phyloP scores from a whole-genome alignment of 164 flowering plant species.

The Tetrastigma voinierianum region DNA sequence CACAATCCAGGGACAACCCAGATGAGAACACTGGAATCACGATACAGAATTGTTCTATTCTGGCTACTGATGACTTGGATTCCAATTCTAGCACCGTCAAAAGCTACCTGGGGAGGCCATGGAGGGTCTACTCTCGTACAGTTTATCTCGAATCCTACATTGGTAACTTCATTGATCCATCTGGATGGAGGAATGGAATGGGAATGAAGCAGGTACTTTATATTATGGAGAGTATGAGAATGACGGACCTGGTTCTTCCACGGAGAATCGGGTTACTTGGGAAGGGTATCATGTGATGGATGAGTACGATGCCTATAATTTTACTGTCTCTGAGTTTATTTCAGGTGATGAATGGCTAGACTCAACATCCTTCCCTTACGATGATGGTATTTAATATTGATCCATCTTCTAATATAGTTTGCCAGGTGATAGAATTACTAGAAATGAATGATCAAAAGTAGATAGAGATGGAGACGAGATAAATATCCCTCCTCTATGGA shows the following conservation, averaged over 20 bases:
- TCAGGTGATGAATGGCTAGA: constrained; percentile 71
- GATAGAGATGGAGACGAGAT: too few relatives aligned
- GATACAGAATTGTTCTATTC: constrained; percentile 77
- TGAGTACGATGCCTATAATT: constrained; percentile 52
- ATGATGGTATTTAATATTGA: constrained; percentile 44
- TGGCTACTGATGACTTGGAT: constrained; percentile 50
- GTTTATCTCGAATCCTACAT: constrained; percentile 65
- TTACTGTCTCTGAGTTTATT: constrained; percentile 63
- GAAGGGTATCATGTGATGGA: constrained; percentile 66
- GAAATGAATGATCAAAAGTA: too few relatives aligned
- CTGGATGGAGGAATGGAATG: constrained; percentile 71
- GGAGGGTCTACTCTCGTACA: constrained; percentile 54
- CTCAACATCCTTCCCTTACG: constrained; percentile 74
- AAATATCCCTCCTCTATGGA: too few relatives aligned
- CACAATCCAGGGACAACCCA: constrained; percentile 55
- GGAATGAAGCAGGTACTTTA: constrained; percentile 41
- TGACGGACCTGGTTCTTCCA: constrained; percentile 58
- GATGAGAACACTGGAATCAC: constrained; percentile 71
- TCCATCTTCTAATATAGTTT: too few relatives aligned
- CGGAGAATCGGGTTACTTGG: constrained; percentile 62
- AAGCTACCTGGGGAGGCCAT: constrained; percentile 84
- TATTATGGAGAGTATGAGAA: constrained; percentile 80
- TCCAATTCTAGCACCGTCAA: constrained; percentile 25
- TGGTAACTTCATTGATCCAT: constrained; percentile 50
- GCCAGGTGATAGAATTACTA: too few relatives aligned